Base-by-base conservation (phyloP, 2,329 filamentous ascomycete species). In the Aspergillus pseudonomiae region DNA sequence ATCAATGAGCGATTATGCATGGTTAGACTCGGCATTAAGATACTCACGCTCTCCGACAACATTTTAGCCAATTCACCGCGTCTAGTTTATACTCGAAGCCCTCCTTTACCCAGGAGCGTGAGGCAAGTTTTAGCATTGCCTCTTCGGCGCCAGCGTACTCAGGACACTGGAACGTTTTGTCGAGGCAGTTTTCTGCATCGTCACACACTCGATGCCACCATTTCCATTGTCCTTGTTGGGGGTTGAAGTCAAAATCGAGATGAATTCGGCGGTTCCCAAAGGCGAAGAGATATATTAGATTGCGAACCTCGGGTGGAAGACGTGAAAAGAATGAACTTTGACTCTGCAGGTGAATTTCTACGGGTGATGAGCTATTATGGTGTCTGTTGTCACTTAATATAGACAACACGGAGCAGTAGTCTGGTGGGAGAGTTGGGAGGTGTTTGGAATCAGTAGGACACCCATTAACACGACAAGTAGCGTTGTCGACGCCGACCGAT, bases 171-270 rank as follows among this genome's bases (percentile, higher is more conserved):
- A 65, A 63, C 21, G 53, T 4, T 32, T 63, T 63, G 4, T 45
- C 48, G 4, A 45, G 58, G 14, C 63, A 65, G 30, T 59, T 28
- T 1, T 52, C 39, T 4, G 34, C 48, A 45, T 65, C 63, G n/a
- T 65, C 61, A 21, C 61, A 65, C 9, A 59, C 34, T 11, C 63
- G 54, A 46, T 65, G 61, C 63, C 63, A 63, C 63, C 63, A 65
- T 12, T 16, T 43, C 63, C 63, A 65, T 32, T 21, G 30, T 2
- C 39, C 48, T 21, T 16, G 28, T 26, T 46, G 32, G 7, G 39
- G 30, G 26, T 58, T 50, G 26, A 61, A 59, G n/a, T 65, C 54
- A 26, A 43, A 63, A 21, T 65, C 60, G 2, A 65, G 28, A 34
- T 65, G 63, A 3, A 65, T 52, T 2, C 63, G 60, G 12, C 63